These are phyloP conservation scores for Zizania palustris DNA, from an alignment of 202 grass and related monocot species.

Conservation along the genomic window DNA sequence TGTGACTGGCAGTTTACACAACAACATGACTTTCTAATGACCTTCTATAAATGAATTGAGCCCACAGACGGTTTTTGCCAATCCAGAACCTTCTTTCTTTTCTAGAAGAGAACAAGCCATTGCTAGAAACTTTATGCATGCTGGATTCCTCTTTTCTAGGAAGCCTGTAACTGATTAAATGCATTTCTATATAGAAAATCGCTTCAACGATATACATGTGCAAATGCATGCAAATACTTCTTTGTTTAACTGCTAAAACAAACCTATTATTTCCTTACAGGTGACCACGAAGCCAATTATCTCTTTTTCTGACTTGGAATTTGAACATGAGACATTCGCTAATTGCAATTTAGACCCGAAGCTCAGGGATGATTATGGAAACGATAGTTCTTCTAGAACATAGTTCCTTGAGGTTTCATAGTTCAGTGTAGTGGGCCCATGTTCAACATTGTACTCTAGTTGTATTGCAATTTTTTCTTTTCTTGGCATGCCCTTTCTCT, in stretches of 20 bases:
- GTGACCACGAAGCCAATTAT: constrained; percentile 23
- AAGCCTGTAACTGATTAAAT: neutral
- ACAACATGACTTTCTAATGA: neutral
- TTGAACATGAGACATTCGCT: constrained; percentile 25
- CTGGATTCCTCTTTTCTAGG: neutral
- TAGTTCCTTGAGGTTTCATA: constrained; percentile 12
- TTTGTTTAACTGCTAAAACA: constrained; percentile 4
- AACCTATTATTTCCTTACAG: constrained; percentile 23
- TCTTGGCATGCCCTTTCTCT: neutral
- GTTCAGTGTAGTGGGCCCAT: neutral
- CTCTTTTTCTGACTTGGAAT: constrained; percentile 34
- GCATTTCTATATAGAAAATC: neutral
- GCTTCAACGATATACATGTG: neutral
- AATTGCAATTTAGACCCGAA: constrained; percentile 32
- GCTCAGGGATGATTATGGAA: constrained; percentile 17
- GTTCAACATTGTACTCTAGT: constrained; percentile 14
- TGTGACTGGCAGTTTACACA: neutral
- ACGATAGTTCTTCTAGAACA: neutral
- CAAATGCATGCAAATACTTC: neutral
- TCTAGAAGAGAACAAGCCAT: neutral
- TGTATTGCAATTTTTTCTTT: neutral
- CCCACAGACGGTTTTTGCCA: neutral
- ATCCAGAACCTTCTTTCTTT: neutral
- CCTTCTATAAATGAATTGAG: constrained; percentile 3
- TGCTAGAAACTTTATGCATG: neutral